phyloP scores from a whole-genome alignment of 2,329 filamentous ascomycete species.

The Penicillium sp. region DNA sequence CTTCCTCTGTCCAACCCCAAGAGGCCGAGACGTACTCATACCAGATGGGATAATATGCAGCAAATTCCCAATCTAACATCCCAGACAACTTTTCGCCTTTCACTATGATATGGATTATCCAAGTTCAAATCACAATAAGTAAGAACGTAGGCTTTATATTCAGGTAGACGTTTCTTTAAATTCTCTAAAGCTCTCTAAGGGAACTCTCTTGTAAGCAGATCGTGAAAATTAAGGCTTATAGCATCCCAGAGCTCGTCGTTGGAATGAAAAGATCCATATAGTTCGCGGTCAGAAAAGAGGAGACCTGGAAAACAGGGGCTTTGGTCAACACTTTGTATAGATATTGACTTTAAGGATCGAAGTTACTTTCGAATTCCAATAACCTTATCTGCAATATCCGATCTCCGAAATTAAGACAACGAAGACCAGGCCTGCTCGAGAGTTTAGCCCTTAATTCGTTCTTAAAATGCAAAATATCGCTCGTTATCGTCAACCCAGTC shows the following conservation, averaged over 20 bases:
- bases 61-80: constrained; percentile 36
- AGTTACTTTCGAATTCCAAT: constrained; percentile 15
- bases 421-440: constrained; percentile 20
- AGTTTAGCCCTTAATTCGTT: constrained; percentile 18
- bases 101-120: constrained; percentile 31
- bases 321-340: constrained; percentile 16
- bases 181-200: constrained; percentile 12
- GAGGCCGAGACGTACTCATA: constrained; percentile 39
- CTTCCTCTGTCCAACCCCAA: constrained; percentile 20
- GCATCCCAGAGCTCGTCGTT: not conserved
- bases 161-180: constrained; percentile 20
- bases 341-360: constrained; percentile 9
- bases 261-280: not conserved
- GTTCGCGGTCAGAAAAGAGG: not conserved
- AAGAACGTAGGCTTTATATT: constrained; percentile 26
- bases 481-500: constrained; percentile 21
- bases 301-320: constrained; percentile 12
- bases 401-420: constrained; percentile 13
- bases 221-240: constrained; percentile 4
- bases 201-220: not conserved
- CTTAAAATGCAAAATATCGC: constrained; percentile 16
- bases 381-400: constrained; percentile 19
- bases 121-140: constrained; percentile 31
- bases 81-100: constrained; percentile 22
- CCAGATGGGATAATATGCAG: constrained; percentile 31